Evolutionary conservation across 345 rosid species (phyloP).

Genomic region (Psidium friedrichsthalianum): DNA sequence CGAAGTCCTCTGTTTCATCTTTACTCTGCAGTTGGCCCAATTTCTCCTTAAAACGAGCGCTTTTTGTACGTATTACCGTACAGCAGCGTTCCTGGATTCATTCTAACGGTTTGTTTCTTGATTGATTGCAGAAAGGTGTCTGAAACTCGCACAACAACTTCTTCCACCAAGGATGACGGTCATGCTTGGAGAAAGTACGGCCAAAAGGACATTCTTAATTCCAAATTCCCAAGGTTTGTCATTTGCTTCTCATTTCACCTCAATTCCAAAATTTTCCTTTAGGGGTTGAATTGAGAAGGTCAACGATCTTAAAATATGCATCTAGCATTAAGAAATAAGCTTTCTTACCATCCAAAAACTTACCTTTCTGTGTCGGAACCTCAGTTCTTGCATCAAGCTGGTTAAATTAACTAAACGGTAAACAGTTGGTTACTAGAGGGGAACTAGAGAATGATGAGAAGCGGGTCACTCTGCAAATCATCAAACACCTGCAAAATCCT

Average conservation of each 20-base stretch:
- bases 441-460: neutral
- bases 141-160: constrained; percentile 18
- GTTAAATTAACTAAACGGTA: neutral
- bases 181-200: constrained; percentile 91
- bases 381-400: neutral
- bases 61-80: neutral
- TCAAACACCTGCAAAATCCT: neutral
- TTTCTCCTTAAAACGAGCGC: neutral
- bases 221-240: constrained; percentile 60
- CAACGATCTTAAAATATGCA: neutral
- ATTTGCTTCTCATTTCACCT: neutral
- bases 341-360: neutral
- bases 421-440: neutral
- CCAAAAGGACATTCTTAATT: constrained; percentile 64
- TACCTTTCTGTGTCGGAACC: neutral
- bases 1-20: neutral
- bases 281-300: neutral
- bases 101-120: neutral
- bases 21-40: neutral
- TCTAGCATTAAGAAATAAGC: neutral
- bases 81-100: neutral
- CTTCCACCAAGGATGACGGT: constrained; percentile 27
- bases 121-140: constrained; percentile 39
- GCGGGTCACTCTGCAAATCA: neutral
- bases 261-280: neutral